A percentile compares a stretch with the other conserved stretches of the same genome.
phyloP scores from a whole-genome alignment of 2,329 filamentous ascomycete species.

The Beauveria medogensis region DNA sequence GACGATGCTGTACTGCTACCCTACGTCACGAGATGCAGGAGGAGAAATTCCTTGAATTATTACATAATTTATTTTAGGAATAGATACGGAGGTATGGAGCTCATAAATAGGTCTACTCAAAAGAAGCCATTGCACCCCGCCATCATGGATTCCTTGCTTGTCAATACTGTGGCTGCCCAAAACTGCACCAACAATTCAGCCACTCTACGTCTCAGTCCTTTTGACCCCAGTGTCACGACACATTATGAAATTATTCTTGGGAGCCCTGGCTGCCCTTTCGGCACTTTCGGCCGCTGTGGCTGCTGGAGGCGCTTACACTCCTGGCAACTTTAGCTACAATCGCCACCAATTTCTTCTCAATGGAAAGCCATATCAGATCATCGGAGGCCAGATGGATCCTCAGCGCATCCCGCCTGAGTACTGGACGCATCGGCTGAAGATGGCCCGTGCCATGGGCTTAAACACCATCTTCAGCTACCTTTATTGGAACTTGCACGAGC shows the following conservation, averaged over 20 bases:
- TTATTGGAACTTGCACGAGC: slow-evolving; percentile 42
- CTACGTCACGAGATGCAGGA: neutral
- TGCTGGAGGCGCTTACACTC: neutral
- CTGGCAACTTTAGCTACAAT: slow-evolving; percentile 30
- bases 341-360: slow-evolving; percentile 30
- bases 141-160: neutral
- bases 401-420: slow-evolving; percentile 39
- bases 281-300: neutral
- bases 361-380: slow-evolving; percentile 32
- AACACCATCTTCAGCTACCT: slow-evolving; percentile 52
- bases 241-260: slow-evolving; percentile 1
- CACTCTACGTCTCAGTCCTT: neutral
- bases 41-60: neutral
- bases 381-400: slow-evolving; percentile 43
- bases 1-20: neutral
- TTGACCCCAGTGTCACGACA: neutral
- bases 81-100: neutral
- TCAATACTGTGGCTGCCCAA: neutral
- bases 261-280: neutral
- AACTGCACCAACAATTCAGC: neutral
- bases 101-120: neutral
- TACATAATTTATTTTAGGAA: neutral
- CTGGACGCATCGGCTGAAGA: slow-evolving; percentile 54
- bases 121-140: neutral
- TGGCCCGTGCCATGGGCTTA: slow-evolving; percentile 77